These are phyloP conservation scores for Furcasterigmium furcatum DNA, from an alignment of 2,329 filamentous ascomycete species.

Conservation along the genomic window DNA sequence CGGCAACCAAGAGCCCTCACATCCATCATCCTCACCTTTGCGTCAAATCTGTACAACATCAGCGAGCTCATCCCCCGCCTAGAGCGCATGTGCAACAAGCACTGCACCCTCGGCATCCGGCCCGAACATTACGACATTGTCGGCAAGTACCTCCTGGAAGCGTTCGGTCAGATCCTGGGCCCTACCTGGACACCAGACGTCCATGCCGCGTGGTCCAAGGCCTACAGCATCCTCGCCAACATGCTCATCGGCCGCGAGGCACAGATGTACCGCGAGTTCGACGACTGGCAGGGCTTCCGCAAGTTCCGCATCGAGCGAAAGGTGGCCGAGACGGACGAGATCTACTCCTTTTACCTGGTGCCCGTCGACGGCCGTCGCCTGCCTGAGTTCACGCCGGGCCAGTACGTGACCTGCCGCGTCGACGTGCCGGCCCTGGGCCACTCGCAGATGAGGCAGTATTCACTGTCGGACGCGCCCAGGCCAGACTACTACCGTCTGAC, in stretches of 20 bases:
- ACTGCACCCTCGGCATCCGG: slow-evolving; percentile 65
- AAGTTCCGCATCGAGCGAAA: slow-evolving; percentile 64
- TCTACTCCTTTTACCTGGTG: slow-evolving; percentile 67
- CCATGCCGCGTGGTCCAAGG: slow-evolving; percentile 64
- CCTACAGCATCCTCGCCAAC: slow-evolving; percentile 71
- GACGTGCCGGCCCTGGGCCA: slow-evolving; percentile 54
- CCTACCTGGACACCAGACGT: slow-evolving; percentile 59
- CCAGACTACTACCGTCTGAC: slow-evolving; percentile 66
- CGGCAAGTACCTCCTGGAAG: slow-evolving; percentile 63
- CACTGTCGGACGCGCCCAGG: slow-evolving; percentile 62
- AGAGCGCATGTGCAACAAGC: slow-evolving; percentile 66
- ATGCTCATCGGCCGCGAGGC: slow-evolving; percentile 67
- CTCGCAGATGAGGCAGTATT: slow-evolving; percentile 69
- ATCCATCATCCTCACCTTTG: slow-evolving; percentile 61
- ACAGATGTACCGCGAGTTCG: slow-evolving; percentile 57
- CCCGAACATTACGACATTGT: slow-evolving; percentile 70
- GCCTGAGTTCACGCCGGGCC: slow-evolving; percentile 64
- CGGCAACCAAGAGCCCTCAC: slow-evolving; percentile 19
- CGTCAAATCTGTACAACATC: slow-evolving; percentile 64
- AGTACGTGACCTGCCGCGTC: slow-evolving; percentile 66
- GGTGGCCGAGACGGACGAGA: slow-evolving; percentile 62
- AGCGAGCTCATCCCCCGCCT: slow-evolving; percentile 50
- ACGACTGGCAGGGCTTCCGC: slow-evolving; percentile 65
- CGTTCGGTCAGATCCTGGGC: slow-evolving; percentile 66
- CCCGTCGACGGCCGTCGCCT: slow-evolving; percentile 60